Percentiles rank a stretch among this genome's conserved stretches.
Conservation (phyloP, 2,329 filamentous ascomycete genomes). For the Phoma sp. region DNA sequence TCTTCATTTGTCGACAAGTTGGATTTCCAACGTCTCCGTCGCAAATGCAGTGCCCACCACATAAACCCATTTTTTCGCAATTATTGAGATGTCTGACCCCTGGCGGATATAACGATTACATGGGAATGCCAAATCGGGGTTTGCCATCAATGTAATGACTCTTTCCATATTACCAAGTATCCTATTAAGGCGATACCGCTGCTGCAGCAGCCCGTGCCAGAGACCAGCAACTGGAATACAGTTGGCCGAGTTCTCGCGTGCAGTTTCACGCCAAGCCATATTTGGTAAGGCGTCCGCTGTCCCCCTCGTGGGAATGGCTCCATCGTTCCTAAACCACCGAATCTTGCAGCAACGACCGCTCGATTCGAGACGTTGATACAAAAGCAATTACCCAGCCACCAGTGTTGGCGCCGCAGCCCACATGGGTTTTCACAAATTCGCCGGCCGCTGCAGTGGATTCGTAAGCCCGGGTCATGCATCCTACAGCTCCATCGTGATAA, state of each 20-base stretch:
- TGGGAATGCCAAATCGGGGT: background rate
- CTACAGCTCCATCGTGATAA: background rate
- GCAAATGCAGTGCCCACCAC: background rate
- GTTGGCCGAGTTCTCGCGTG: background rate
- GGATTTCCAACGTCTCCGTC: background rate
- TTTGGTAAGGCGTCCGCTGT: constrained; percentile 1
- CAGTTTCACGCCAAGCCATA: constrained; percentile 6
- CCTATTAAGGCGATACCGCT: background rate
- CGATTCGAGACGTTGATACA: constrained; percentile 3
- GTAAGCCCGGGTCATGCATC: too few relatives aligned
- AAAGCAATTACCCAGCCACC: constrained; percentile 1
- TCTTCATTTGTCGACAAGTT: background rate
- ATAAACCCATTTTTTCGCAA: background rate
- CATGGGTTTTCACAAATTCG: background rate
- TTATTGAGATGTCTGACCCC: background rate
- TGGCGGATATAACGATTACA: background rate
- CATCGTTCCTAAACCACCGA: background rate
- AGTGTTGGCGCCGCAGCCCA: background rate
- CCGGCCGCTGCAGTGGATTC: too few relatives aligned
- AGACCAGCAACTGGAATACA: background rate
- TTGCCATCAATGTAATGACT: background rate
- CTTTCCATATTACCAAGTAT: background rate
- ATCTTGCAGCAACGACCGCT: constrained; percentile 1
- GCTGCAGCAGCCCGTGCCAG: background rate
- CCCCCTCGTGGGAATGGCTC: constrained; percentile 3